Evolutionary conservation across 2,329 filamentous ascomycete species (phyloP).

Genomic region (Penicillium sp.): DNA sequence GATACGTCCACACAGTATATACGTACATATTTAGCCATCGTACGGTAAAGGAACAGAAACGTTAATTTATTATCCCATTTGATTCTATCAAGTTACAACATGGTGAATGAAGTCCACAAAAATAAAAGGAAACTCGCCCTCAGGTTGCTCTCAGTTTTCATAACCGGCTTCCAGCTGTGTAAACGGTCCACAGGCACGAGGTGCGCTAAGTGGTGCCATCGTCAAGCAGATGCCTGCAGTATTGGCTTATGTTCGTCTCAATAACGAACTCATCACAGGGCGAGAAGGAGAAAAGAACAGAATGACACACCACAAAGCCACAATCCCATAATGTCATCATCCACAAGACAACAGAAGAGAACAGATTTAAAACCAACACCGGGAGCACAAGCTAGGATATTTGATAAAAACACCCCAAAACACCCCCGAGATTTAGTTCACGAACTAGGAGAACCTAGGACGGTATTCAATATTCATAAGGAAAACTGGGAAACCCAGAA

Average conservation of each 20-base stretch:
- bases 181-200: background rate
- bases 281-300: background rate
- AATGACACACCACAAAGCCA: background rate
- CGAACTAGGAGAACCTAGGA: background rate
- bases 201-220: background rate
- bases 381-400: background rate
- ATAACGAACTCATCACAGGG: conserved; percentile 7
- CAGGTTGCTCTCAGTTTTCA: conserved; percentile 8
- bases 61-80: background rate
- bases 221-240: conserved; percentile 6
- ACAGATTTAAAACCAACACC: background rate
- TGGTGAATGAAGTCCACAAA: background rate
- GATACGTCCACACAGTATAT: background rate
- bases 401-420: too few species aligned
- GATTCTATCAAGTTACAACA: background rate
- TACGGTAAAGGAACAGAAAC: background rate
- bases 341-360: background rate
- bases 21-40: background rate
- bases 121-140: conserved; percentile 3
- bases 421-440: too few species aligned
- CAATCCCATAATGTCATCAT: background rate
- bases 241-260: conserved; percentile 8
- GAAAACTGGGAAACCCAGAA: background rate
- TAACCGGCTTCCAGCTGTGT: conserved; percentile 4
- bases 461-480: background rate